Base-by-base conservation (phyloP, 257 asterid species). In the Solanum medicagineum region DNA sequence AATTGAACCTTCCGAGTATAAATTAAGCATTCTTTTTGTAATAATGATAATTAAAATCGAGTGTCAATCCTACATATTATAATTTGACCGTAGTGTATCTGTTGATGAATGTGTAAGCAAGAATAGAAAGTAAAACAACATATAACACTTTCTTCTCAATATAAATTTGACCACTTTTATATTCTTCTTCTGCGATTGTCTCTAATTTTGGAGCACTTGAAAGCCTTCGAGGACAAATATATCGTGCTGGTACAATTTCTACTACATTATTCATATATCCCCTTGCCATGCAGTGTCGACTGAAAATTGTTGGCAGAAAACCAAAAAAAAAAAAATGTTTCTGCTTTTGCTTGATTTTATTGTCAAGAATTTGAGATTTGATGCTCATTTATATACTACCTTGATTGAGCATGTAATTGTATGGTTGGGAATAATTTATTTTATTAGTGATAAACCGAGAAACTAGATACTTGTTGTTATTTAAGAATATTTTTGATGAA, bases 131-230 rank as follows among this genome's bases (percentile, higher is more conserved):
- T 20, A 84, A n/a, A 7, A 87, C 56, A 87, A 84, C 49, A 14
- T 42, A 84, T 1, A 84, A 47, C 0, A 47, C 83, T 68, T 42
- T 51, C 15, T 40, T 68, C 62, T 59, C 62, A 55, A 45, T 56
- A 80, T 53, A 20, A 24, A 15, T 62, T 79, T 20, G 20, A 74
- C 53, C 59, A 49, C 16, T 26, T 62, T n/a, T 42, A 5, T 71
- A 53, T 45, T 80, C 71, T 69, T 84, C 87, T 87, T 84, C 87
- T 13, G 54, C 59, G 13, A 87, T 87, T 75, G 89, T 87, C 66
- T 87, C 89, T 45, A 87, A n/a, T 51, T 59, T 51, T 24, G 89
- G 89, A 40, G 85, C 87, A 65, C 29, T 84, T 47, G 89, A 84
- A 56, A 81, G 22, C n/a, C 44, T 87, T 60, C 51, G 83, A 69